Evolutionary conservation across 1,284 basidiomycete species (phyloP), one percentile per base, ranked within the genome.

Genomic region (Cystobasidium slooffiae): DNA sequence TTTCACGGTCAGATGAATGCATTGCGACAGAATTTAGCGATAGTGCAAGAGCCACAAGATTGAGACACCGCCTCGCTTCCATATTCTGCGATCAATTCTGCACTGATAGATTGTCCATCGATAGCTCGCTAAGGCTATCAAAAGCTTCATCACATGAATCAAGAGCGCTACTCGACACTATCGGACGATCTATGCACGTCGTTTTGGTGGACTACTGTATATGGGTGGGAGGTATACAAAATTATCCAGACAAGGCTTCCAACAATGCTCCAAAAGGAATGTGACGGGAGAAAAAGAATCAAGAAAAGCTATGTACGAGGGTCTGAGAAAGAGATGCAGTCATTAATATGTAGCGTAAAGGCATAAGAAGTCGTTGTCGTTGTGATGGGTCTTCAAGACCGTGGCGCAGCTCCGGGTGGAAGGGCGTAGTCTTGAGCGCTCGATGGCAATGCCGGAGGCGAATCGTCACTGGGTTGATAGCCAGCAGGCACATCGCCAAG

Each of bases 321-420:
- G 31, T 31, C 31, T 31, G 5, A 31, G 31, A 31, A 31, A 31
- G 31, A 31, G 31, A 31, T 31, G 31, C 31, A 31, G 31, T 31
- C 31, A 31, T 31, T 31, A 31, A 31, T 31, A 31, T 31, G 31
- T 31, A n/a, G 46, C 46, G 46, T n/a, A 49, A 49, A 49, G 46
- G n/a, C 46, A n/a, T 49, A 49, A n/a, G 14, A 49, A 14, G 6
- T n/a, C n/a, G 46, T 49, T 31, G 31, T 31, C 31, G 46, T 49
- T 14, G 46, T 14, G n/a, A 12, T 12, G n/a, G 3, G 46, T 49
- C n/a, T 12, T 58, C 22, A 68, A 6, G 8, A 31, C 10, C 70
- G 61, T 1, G 70, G 70, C 24, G 70, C 70, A 20, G 70, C 70
- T 51, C 70, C 70, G 39, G 70, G 51, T 41, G 70, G 70, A 16